These are phyloP conservation scores for Poa annua DNA, from an alignment of 176 grass and related monocot genomes.

Conservation along the genomic window DNA sequence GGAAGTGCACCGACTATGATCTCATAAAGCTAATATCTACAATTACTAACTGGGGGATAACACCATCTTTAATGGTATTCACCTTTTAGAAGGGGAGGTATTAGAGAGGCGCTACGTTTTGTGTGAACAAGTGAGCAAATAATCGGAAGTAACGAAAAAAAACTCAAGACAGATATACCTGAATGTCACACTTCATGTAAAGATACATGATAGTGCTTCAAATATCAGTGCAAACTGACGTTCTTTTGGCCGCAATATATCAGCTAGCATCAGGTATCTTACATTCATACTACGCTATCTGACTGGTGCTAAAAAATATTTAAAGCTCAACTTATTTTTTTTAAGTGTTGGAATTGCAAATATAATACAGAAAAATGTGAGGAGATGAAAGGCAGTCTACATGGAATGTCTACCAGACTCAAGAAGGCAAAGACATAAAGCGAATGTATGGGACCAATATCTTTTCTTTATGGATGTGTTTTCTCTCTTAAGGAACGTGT, in stretches of 20 bases:
- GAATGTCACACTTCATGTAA: constrained; percentile 28
- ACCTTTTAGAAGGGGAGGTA: constrained; percentile 1
- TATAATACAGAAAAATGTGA: constrained; percentile 4
- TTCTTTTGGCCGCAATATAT: neutral
- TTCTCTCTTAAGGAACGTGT: neutral
- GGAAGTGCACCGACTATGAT: neutral
- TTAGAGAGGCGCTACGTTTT: neutral
- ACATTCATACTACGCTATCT: constrained; percentile 7
- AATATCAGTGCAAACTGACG: neutral
- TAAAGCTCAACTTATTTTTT: neutral
- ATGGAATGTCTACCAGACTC: constrained; percentile 4
- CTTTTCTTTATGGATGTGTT: neutral
- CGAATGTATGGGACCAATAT: neutral
- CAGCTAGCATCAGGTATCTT: constrained; percentile 11
- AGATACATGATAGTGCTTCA: constrained; percentile 10
- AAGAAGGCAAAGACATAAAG: neutral
- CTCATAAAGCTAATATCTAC: neutral
- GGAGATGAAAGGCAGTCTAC: neutral
- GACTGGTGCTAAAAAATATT: neutral
- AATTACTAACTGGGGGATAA: neutral
- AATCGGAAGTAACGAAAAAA: neutral
- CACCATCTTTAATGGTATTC: neutral
- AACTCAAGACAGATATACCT: neutral
- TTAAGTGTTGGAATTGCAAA: constrained; percentile 1
- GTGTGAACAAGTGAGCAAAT: neutral